Percentiles rank a stretch among this genome's conserved stretches.
These are phyloP conservation scores for Litsea cubeba DNA, from an alignment of 164 flowering plant species.

Conservation along the genomic window DNA sequence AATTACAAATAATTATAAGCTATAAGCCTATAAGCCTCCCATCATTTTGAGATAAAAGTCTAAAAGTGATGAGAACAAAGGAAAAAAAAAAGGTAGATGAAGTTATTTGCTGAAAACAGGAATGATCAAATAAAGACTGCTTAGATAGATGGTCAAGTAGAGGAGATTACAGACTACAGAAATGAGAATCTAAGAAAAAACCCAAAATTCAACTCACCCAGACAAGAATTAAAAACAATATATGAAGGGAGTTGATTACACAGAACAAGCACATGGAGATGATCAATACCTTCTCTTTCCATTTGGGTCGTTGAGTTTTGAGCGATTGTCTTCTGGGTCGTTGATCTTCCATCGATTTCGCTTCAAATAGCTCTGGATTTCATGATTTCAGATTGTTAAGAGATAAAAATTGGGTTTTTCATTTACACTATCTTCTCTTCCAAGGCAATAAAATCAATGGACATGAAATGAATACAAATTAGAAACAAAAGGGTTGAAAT, in stretches of 20 bases:
- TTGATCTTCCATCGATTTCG: constrained; percentile 19
- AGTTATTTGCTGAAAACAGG: background rate
- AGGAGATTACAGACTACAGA: background rate
- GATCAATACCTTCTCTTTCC: constrained; percentile 25
- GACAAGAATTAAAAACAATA: background rate
- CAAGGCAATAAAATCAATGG: too few species aligned
- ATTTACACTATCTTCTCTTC: background rate
- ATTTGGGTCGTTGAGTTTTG: constrained; percentile 20
- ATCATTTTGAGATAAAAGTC: background rate
- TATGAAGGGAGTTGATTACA: background rate
- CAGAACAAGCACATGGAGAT: background rate
- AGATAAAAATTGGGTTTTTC: background rate
- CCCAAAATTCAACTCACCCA: background rate
- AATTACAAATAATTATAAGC: background rate
- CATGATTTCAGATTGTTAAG: background rate
- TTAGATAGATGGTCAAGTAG: background rate
- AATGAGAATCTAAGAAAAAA: background rate
- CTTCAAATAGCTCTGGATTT: background rate
- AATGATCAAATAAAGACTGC: background rate
- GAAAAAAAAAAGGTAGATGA: background rate
- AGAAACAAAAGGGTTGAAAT: background rate
- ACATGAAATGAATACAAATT: background rate
- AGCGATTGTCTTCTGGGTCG: constrained; percentile 14
- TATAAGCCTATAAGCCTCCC: background rate
- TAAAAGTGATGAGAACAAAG: too few species aligned